Evolutionary conservation across 1,284 basidiomycete species (phyloP), one percentile per base, ranked within the genome.

Genomic region (Cerrena zonata): DNA sequence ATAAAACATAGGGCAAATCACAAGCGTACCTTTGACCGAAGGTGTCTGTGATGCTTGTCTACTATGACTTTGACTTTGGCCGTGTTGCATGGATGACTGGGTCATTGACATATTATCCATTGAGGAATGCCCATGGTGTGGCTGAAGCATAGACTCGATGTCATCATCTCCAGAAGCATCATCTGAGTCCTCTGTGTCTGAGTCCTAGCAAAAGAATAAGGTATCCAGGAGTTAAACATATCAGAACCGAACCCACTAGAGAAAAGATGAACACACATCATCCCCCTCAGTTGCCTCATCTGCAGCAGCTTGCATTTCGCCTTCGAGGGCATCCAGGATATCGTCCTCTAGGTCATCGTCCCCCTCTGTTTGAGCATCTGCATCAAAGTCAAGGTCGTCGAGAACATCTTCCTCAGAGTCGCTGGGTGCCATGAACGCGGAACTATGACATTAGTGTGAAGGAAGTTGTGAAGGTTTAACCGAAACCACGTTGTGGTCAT

Each of bases 351-450:
- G 70, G 36, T 77, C 78, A 18, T 73, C 73, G 24, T 77, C 78
- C 18, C 72, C 74, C 24, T 79, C 74, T n/a, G 58, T 70, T 5
- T 69, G 73, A n/a, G 66, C 68, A 5, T 73, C 73, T 24, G 74
- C 74, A 38, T 78, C 77, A 36, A 71, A 73, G 25, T 75, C 64
- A 49, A 72, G 71, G 49, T 71, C 71, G 37, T 81, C 80, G 47
- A 82, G 71, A 47, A 73, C 78, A 52, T 84, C 82, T 49, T 73
- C 49, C 53, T 87, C 85, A 15, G 81, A 84, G 62, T 86, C 84
- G 61, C 75, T 80, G 54, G 68, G 72, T 25, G 72, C 64, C 81
- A 83, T 83, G 60, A 53, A 55, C 40, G 15, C n/a, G n/a, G n/a
- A 7, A 34, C 15, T 34, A 34, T 34, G 30, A 34, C 7, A 34